Conservation (phyloP, 2,329 filamentous ascomycete genomes). For the Scytalidium lignicola region DNA sequence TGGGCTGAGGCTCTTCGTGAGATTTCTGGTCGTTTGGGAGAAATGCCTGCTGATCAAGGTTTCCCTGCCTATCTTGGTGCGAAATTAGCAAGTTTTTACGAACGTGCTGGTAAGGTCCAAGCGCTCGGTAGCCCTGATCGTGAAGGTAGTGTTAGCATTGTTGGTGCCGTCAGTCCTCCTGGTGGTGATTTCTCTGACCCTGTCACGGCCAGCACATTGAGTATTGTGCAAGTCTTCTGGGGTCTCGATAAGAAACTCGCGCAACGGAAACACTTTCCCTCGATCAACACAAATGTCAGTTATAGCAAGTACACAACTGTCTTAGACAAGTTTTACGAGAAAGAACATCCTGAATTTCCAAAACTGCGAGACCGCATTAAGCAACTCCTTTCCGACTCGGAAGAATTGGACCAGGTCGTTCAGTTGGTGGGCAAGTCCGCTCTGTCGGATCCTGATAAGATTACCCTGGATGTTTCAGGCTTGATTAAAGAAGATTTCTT, state of each 20-base stretch:
- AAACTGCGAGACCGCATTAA: constrained; percentile 87
- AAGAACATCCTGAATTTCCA: constrained; percentile 91
- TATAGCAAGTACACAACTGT: constrained; percentile 95
- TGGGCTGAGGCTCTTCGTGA: constrained; percentile 99
- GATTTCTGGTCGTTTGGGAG: constrained; percentile 94
- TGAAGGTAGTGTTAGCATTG: constrained; percentile 90
- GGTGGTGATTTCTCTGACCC: constrained; percentile 99
- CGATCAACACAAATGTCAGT: constrained; percentile 88
- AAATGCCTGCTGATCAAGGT: constrained; percentile 99
- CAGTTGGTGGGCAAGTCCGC: constrained; percentile 98
- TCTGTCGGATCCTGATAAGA: constrained; percentile 95
- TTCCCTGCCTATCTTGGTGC: constrained; percentile 96
- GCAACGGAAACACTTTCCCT: constrained; percentile 98
- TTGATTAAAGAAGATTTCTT: constrained; percentile 98
- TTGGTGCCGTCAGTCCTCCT: constrained; percentile 93
- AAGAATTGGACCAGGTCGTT: constrained; percentile 97
- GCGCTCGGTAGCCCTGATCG: constrained; percentile 85
- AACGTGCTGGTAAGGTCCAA: constrained; percentile 85
- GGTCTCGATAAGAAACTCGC: constrained; percentile 99
- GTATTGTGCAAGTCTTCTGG: constrained; percentile 99
- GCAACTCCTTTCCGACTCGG: constrained; percentile 88
- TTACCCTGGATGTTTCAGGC: constrained; percentile 86
- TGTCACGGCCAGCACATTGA: constrained; percentile 85
- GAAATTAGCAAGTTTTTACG: constrained; percentile 98
- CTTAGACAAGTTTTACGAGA: constrained; percentile 90